Evolutionary conservation across 2,329 filamentous ascomycete genomes (phyloP), one percentile per base, ranked within the genome.

Genomic region (Venturia pyrina): DNA sequence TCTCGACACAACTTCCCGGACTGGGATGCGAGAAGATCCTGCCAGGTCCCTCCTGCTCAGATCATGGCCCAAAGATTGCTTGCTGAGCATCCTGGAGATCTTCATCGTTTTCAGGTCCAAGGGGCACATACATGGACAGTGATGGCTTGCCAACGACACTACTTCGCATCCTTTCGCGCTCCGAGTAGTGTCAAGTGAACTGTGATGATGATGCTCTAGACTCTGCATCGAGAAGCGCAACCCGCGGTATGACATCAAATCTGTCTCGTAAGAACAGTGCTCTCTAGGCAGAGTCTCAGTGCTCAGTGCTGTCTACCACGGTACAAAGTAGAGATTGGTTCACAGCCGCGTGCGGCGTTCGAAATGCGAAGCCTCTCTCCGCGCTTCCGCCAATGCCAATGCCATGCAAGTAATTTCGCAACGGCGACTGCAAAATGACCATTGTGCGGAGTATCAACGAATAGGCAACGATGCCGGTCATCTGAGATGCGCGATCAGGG

Each of bases 1-100:
- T 13, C 60, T 40, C 60, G 60, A 44, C 37, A 43, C 60, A 11
- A 28, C 40, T 19, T 41, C 60, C 11, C 60, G 5, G 34, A 59
- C 60, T 62, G 60, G 60, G 60, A n/a, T 44, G 21, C 24, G 24
- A 62, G 24, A 17, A 62, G 40, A 46, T 62, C 53, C 32, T 62
- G 60, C 60, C 43, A 62, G 60, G 60, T 43, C 60, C 48, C 48
- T 62, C 43, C 15, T 62, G 43, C 28, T 37, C 53, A 8, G 53
- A 59, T 59, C 53, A 59, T 59, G 53, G 32, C 53, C 53, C 53
- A 17, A 59, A 37, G 21, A 15, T 53, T 28, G 48, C 28, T 40
- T 59, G 32, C 53, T 59, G 53, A 59, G 53, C 32, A 13, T 62
- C 60, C 60, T 46, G 24, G 32, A 5, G n/a, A 7, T 34, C 17